These are phyloP conservation scores for Solanum lignicaule DNA, from an alignment of 257 asterid genomes.

Conservation along the genomic window DNA sequence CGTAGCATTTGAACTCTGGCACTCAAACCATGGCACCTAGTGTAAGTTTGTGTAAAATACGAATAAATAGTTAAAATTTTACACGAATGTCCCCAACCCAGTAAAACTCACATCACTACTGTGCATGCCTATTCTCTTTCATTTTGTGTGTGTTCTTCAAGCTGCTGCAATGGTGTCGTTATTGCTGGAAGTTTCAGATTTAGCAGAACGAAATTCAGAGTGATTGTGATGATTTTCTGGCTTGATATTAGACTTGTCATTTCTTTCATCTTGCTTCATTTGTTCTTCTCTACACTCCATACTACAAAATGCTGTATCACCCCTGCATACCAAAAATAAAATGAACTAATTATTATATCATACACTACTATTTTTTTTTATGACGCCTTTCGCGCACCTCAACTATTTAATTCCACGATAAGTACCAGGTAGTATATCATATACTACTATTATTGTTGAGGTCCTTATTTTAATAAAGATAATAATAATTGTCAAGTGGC, in stretches of 20 bases:
- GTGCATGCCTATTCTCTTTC: not conserved
- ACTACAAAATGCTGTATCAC: constrained; percentile 39
- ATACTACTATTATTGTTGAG: not conserved
- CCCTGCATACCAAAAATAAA: constrained; percentile 14
- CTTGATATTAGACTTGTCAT: constrained; percentile 5
- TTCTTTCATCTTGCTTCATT: constrained; percentile 33
- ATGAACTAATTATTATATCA: not conserved
- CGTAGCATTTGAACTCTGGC: not conserved
- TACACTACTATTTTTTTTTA: not conserved
- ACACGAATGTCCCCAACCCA: not conserved
- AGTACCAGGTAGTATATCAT: no score
- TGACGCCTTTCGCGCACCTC: no score
- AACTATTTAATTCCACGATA: no score
- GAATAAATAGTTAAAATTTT: not conserved
- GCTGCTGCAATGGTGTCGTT: constrained; percentile 18
- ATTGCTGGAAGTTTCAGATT: constrained; percentile 14
- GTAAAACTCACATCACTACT: not conserved
- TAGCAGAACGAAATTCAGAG: constrained; percentile 4
- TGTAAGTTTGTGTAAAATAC: not conserved
- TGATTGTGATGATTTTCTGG: constrained; percentile 6
- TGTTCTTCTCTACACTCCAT: constrained; percentile 34
- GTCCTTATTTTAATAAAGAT: not conserved
- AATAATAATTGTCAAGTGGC: not conserved
- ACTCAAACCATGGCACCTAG: not conserved
- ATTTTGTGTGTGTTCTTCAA: not conserved